phyloP scores from a whole-genome alignment of 768 basidiomycete genomes.

The Amanita rimosa region DNA sequence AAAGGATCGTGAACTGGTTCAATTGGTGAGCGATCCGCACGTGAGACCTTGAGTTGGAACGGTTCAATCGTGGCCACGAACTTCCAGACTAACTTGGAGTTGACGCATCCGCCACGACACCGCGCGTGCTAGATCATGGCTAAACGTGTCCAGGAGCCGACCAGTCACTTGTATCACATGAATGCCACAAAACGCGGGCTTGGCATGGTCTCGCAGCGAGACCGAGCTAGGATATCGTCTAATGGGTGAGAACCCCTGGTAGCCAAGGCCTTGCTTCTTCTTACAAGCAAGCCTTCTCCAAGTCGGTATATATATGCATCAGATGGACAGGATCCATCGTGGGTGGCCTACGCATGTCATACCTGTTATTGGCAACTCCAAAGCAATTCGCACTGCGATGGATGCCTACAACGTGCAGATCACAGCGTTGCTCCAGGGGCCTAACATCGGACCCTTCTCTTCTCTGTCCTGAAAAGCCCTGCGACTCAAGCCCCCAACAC shows the following conservation, averaged over 20 bases:
- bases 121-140: neutral
- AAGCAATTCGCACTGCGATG: constrained; percentile 32
- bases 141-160: neutral
- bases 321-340: constrained; percentile 20
- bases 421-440: constrained; percentile 59
- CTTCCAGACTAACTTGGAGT: neutral
- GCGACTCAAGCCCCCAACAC: neutral
- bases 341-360: constrained; percentile 41
- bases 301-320: constrained; percentile 37
- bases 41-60: too few species aligned
- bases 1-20: neutral
- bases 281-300: neutral
- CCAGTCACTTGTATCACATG: neutral
- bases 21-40: neutral
- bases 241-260: neutral
- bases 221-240: neutral
- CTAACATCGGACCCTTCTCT: constrained; percentile 45
- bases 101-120: neutral
- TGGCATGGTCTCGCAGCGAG: too few species aligned
- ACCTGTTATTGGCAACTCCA: constrained; percentile 28
- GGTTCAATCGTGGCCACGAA: too few species aligned
- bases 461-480: constrained; percentile 33
- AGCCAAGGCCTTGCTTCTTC: neutral
- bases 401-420: constrained; percentile 58
- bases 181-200: neutral